Conservation (phyloP, 208 protist species). For the Lotmaria passim region DNA sequence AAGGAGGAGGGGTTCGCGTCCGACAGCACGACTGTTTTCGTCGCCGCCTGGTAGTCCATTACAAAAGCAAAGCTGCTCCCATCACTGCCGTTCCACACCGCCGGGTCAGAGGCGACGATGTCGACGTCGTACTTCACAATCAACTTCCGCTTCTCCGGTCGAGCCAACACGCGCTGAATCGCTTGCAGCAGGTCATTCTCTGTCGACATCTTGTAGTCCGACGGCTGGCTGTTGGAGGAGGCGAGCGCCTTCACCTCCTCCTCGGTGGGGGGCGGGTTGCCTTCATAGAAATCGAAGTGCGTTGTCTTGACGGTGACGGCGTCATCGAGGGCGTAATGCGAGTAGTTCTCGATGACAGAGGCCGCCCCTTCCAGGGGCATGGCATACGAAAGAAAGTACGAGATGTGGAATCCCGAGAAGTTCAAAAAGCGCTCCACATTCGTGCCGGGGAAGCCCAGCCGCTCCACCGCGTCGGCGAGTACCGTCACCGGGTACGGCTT, state of each 20-base stretch:
- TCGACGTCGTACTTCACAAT: conserved; percentile 81
- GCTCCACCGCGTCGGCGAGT: conserved; percentile 83
- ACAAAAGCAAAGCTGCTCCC: conserved; percentile 85
- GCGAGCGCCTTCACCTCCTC: conserved; percentile 19
- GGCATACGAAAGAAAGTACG: conserved; percentile 85
- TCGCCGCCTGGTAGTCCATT: conserved; percentile 66
- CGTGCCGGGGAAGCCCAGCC: conserved; percentile 66
- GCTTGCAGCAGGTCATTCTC: conserved; percentile 54
- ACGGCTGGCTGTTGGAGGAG: conserved; percentile 16
- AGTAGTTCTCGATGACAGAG: conserved; percentile 80
- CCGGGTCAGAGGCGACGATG: conserved; percentile 49
- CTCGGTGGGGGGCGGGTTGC: conserved; percentile 31
- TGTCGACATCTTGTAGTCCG: conserved; percentile 42
- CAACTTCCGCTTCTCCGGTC: conserved; percentile 53
- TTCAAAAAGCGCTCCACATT: conserved; percentile 87
- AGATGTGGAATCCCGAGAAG: conserved; percentile 87
- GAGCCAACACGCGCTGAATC: conserved; percentile 56
- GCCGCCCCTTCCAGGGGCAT: conserved; percentile 77
- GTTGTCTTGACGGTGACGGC: conserved; percentile 52
- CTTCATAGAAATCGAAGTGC: conserved; percentile 75
- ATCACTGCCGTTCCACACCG: conserved; percentile 83
- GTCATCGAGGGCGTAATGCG: conserved; percentile 77
- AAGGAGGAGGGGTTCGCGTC: conserved; percentile 71
- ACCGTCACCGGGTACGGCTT: conserved; percentile 85
- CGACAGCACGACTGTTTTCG: conserved; percentile 67